Percentiles rank a stretch among this genome's conserved stretches.
phyloP scores from a whole-genome alignment of 805 yeast genomes.

The Kuraishia hungarica region DNA sequence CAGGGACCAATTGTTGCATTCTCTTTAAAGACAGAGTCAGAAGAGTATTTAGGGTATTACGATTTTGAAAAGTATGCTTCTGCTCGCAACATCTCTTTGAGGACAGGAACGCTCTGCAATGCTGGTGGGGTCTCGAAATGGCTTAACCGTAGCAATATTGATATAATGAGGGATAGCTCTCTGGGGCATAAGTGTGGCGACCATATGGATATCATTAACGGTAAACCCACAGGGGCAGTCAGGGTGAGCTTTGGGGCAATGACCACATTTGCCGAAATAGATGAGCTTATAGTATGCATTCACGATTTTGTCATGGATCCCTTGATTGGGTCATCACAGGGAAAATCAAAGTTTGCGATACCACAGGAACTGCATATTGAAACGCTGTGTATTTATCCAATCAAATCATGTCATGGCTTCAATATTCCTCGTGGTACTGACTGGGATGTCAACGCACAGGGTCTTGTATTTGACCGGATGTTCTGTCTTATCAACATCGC shows the following conservation, averaged over 20 bases:
- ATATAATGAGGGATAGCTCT: conserved; percentile 18
- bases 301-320: conserved; percentile 15
- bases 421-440: conserved; percentile 12
- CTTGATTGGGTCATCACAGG: not conserved
- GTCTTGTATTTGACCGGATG: conserved; percentile 30
- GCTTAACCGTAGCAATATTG: conserved; percentile 16
- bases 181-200: conserved; percentile 36
- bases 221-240: conserved; percentile 30
- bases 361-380: conserved; percentile 9
- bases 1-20: conserved; percentile 33
- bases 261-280: conserved; percentile 23
- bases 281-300: conserved; percentile 17
- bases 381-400: conserved; percentile 27
- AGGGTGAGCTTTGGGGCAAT: conserved; percentile 34
- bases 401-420: conserved; percentile 32
- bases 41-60: conserved; percentile 25
- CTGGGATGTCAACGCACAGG: conserved; percentile 22
- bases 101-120: conserved; percentile 37
- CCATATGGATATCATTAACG: conserved; percentile 26
- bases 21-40: conserved; percentile 14
- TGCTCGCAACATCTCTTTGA: conserved; percentile 21
- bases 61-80: conserved; percentile 27
- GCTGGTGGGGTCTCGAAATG: conserved; percentile 27
- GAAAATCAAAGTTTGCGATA: not conserved
- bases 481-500: conserved; percentile 26